Evolutionary conservation across 2,329 filamentous ascomycete genomes (phyloP), one percentile per base, ranked within the genome.

Genomic region (Curvularia lunata): DNA sequence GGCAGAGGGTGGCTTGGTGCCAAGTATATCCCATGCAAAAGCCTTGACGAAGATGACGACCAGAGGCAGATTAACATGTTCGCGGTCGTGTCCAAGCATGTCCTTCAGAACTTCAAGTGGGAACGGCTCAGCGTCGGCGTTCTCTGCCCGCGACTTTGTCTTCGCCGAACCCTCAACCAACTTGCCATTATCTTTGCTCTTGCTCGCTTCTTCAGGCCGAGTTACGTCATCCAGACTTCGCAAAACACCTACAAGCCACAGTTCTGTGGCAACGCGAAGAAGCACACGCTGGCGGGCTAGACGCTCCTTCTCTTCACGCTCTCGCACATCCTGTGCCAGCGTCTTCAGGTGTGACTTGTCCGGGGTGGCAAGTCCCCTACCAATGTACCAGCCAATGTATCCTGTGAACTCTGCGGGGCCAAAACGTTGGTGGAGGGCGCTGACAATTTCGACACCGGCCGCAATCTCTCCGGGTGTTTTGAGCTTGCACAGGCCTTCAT

Each of bases 41-140:
- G 91, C 89, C 79, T 97, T 99, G 65, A 97, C 93, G 72, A 99
- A 99, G 13, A 96, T 85, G 50, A 98, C 95, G 5, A 97, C 89
- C 45, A 99, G 81, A 1, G 95, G 92, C 42, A 99, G 80, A 72
- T 98, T 99, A 54, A 87, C 82, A 72, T 98, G 95, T 67, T 99
- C 94, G 54, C 92, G 87, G 75, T 99, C 95, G 73, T 98, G 89
- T 7, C 93, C 92, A 16, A 99, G 84, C 64, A 99, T 85, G 74
- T 99, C 96, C 79, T 99, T 99, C 40, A 99, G 81, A n/a, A 98
- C 94, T 75, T 99, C 95, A 19, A 99, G 82, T 3, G 96, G 96
- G 66, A 99, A 98, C 0, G 95, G 95, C 63, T 99, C 95, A 1
- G 91, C 85, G 58, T 90, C 88, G 40, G 84, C 86, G 27, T 87